Evolutionary conservation across 305 asterid species (phyloP), one percentile per base, ranked within the genome.

Genomic region (Rubia tinctorum): DNA sequence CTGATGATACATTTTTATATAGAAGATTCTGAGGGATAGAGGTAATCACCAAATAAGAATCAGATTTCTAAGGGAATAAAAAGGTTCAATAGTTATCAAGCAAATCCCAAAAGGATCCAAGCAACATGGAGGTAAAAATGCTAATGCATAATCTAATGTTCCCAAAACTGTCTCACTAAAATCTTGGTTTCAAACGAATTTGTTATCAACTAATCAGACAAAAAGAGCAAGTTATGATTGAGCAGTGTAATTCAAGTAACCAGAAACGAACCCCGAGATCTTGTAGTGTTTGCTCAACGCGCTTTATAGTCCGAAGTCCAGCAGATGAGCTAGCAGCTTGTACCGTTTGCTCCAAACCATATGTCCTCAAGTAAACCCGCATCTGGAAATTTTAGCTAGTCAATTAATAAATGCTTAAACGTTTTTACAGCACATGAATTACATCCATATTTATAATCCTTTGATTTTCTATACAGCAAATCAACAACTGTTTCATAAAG

Each of bases 321-420:
- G 99, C 97, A 42, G 96, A 92, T 34, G 99, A 95, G 84, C 98
- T 95, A 71, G 94, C 99, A 72, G 97, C 99, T 90, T 95, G 97
- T 83, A 95, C 98, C 96, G 92, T 90, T 86, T 92, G 98, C 78
- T 89, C 98, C 71, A 88, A 90, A 59, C 90, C 97, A 83, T 95
- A 87, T 62, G 98, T 84, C 73, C 98, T 85, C 81, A 90, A 85
- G 85, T 92, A 89, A 64, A 95, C 96, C 64, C 90, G 92, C 84
- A 95, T 80, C 99, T 95, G 97, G 89, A 88, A 77, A 78, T 42
- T 68, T 64, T 77, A 27, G 49, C 25, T 62, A 67, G 74, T 74
- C 71, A 80, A 75, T 60, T 73, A 71, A 75, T 47, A 45, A 74
- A 74, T 65, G 22, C 74, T 40, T 2, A 34, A 55, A 15, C 6